A percentile compares a stretch with the other conserved stretches of the same genome.
Conservation (phyloP, 2,329 filamentous ascomycete genomes). For the Raffaelea deltoideospora region DNA sequence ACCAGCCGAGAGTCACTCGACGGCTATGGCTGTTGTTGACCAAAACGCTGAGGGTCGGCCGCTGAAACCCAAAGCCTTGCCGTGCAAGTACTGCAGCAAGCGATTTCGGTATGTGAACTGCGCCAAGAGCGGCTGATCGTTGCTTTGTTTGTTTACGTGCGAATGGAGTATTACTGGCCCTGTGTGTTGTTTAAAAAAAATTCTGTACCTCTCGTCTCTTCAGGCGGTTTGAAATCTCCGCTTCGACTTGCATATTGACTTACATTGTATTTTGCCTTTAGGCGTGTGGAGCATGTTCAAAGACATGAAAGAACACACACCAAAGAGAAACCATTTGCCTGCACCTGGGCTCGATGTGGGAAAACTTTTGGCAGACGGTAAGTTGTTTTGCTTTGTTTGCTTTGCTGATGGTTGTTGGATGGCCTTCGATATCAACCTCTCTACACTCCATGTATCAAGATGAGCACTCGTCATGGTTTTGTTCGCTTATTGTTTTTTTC, state of each 20-base stretch:
- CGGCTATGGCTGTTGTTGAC: conserved; percentile 21
- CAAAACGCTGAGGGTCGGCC: conserved; percentile 36
- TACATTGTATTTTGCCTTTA: conserved; percentile 25
- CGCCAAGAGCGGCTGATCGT: too few relatives aligned
- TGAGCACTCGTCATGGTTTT: too few relatives aligned
- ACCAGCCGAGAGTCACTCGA: conserved; percentile 30
- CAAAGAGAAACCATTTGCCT: conserved; percentile 50
- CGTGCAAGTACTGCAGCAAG: conserved; percentile 49
- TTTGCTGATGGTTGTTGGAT: conserved; percentile 3
- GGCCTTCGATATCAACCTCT: too few relatives aligned
- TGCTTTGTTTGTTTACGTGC: too few relatives aligned
- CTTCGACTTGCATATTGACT: conserved; percentile 20
- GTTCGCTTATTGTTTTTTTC: too few relatives aligned
- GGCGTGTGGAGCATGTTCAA: conserved; percentile 49
- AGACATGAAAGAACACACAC: conserved; percentile 49
- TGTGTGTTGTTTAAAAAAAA: too few relatives aligned
- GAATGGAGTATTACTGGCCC: too few relatives aligned
- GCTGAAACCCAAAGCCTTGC: conserved; percentile 46
- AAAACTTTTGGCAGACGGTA: conserved; percentile 49
- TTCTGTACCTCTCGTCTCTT: too few relatives aligned
- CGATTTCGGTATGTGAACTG: conserved; percentile 46
- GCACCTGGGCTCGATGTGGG: conserved; percentile 42
- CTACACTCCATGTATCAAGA: too few relatives aligned
- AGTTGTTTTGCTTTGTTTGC: conserved; percentile 16
- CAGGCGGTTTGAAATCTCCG: conserved; percentile 9